Evolutionary conservation across 352 stramenopile genomes (phyloP).

Genomic region (Phytophthora pseudosyringae): DNA sequence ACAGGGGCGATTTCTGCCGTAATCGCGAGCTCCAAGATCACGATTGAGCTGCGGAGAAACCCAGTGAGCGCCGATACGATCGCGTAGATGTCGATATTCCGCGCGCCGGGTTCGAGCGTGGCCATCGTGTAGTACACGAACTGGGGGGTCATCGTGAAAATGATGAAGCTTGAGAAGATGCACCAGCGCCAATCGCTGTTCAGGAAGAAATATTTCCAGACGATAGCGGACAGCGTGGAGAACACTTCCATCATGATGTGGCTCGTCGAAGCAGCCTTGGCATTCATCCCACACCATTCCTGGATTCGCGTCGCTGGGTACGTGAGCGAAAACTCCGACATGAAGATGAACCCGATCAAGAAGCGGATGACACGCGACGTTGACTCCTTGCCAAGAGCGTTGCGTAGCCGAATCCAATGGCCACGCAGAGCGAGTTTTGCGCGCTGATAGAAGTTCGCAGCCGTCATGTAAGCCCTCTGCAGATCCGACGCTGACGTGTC

Average conservation of each 20-base stretch:
- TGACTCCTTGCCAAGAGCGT: slow-evolving; percentile 39
- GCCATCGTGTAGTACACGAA: slow-evolving; percentile 40
- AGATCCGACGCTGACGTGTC: slow-evolving; percentile 27
- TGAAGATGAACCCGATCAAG: slow-evolving; percentile 54
- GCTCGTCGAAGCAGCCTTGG: slow-evolving; percentile 33
- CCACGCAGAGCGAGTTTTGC: slow-evolving; percentile 31
- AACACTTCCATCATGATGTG: slow-evolving; percentile 42
- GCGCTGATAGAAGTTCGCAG: slow-evolving; percentile 28
- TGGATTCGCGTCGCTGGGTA: slow-evolving; percentile 47
- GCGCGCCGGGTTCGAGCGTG: slow-evolving; percentile 26
- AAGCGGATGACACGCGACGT: slow-evolving; percentile 48
- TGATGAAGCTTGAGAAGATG: slow-evolving; percentile 37
- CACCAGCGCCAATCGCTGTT: slow-evolving; percentile 48
- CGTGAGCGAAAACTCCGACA: slow-evolving; percentile 54
- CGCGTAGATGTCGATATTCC: slow-evolving; percentile 41
- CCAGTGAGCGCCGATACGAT: slow-evolving; percentile 43
- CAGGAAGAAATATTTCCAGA: slow-evolving; percentile 42
- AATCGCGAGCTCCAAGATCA: slow-evolving; percentile 50
- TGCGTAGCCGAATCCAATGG: slow-evolving; percentile 48
- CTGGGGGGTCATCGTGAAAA: slow-evolving; percentile 40
- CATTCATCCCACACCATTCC: slow-evolving; percentile 48
- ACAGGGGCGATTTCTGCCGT: slow-evolving; percentile 51
- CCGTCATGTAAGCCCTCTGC: slow-evolving; percentile 27
- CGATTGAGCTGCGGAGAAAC: slow-evolving; percentile 40
- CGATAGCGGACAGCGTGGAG: slow-evolving; percentile 32